Conservation (phyloP, 371 early-diverging fungal species). For the Furculomyces boomerangus region DNA sequence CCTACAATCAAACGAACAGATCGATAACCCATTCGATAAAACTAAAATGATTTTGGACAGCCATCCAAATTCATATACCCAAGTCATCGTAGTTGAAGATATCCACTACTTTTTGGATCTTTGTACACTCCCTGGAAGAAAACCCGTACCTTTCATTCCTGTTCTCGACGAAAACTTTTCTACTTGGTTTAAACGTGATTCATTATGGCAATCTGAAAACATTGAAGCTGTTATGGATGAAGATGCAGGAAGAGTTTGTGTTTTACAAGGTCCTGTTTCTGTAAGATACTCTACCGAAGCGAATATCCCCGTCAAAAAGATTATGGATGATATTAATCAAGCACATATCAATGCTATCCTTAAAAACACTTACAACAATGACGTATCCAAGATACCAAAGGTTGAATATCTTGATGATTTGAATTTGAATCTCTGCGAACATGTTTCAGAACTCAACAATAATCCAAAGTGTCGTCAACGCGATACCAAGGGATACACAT, state of each 20-base stretch:
- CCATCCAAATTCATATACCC: slow-evolving; percentile 48
- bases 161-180: slow-evolving; percentile 80
- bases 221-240: slow-evolving; percentile 67
- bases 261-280: slow-evolving; percentile 86
- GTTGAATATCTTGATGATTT: slow-evolving; percentile 72
- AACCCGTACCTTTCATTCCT: slow-evolving; percentile 89
- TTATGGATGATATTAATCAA: slow-evolving; percentile 65
- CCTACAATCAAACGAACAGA: slow-evolving; percentile 53
- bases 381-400: slow-evolving; percentile 38
- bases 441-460: too few species aligned
- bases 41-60: slow-evolving; percentile 47
- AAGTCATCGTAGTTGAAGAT: slow-evolving; percentile 79
- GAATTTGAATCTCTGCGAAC: too few species aligned
- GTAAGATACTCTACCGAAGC: slow-evolving; percentile 49
- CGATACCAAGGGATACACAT: neutral
- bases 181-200: slow-evolving; percentile 90
- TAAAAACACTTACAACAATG: slow-evolving; percentile 45
- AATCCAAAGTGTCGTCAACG: too few species aligned
- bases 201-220: slow-evolving; percentile 80
- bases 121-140: slow-evolving; percentile 56
- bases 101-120: slow-evolving; percentile 70
- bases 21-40: slow-evolving; percentile 47
- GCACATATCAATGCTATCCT: slow-evolving; percentile 57
- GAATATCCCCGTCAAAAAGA: slow-evolving; percentile 75
- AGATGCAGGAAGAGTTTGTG: slow-evolving; percentile 75